A percentile compares a stretch with the other conserved stretches of the same genome.
Conservation (phyloP, 768 basidiomycete species). For the Mycena vulgaris region DNA sequence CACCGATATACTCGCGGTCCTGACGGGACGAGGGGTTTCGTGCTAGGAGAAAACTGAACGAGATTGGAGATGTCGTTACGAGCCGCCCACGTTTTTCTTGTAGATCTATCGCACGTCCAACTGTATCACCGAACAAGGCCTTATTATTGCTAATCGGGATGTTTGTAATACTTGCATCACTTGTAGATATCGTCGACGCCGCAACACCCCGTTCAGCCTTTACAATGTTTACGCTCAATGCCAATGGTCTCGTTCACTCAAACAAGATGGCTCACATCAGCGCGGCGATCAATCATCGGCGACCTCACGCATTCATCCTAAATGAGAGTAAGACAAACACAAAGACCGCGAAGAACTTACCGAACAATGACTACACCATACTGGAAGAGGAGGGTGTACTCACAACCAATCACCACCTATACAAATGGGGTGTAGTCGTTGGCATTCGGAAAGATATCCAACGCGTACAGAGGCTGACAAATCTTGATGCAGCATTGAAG, state of each 20-base stretch:
- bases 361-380: neutral
- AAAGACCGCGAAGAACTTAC: neutral
- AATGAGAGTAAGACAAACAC: slow-evolving; percentile 19
- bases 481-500: slow-evolving; percentile 24
- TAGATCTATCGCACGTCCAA: neutral
- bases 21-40: slow-evolving; percentile 19
- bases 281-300: neutral
- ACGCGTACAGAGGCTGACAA: neutral
- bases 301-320: slow-evolving; percentile 5
- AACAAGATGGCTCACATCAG: slow-evolving; percentile 6
- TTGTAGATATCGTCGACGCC: neutral
- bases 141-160: neutral
- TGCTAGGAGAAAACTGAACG: neutral
- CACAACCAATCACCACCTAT: slow-evolving; percentile 4
- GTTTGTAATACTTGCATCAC: neutral
- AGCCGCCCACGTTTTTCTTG: slow-evolving; percentile 11
- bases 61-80: neutral
- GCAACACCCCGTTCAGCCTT: neutral
- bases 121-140: neutral
- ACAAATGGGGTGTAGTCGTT: slow-evolving; percentile 36
- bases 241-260: slow-evolving; percentile 2
- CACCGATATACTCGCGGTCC: slow-evolving; percentile 15
- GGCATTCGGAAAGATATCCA: slow-evolving; percentile 23
- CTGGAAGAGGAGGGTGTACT: slow-evolving; percentile 5
- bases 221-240: slow-evolving; percentile 1